Base-by-base conservation (phyloP, 257 asterid genomes). In the Linderniella brevidens region DNA sequence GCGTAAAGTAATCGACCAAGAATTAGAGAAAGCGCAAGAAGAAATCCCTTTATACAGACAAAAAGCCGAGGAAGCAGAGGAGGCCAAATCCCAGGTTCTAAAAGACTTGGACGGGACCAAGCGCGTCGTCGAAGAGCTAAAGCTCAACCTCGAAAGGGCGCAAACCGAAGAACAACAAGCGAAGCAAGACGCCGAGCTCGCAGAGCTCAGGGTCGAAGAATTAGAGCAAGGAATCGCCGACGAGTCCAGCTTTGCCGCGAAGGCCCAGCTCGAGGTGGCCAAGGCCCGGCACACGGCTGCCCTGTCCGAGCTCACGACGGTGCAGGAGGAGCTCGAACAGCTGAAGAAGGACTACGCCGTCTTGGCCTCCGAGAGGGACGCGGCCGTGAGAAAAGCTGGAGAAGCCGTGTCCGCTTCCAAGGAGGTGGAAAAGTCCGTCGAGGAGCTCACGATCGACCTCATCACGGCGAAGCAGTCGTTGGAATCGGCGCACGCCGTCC, bases 191-290 rank as follows among this genome's bases (percentile, higher is more conserved):
- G 73, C 95, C 1, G 98, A 88, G 40, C 95, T 84, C 0, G 95
- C 93, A 9, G 74, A 74, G 18, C 87, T 84, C 20, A 50, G 94
- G 41, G 80, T 78, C 6, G 95, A 84, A 59, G 94, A 88, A 65
- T 69, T 84, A 78, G 94, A 84, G 64, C 84, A 84, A 54, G 98
- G 95, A 37, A 84, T 88, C 13, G 85, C 93, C 0, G 81, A 76
- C n/a, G 95, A 78, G 44, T 66, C 83, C 11, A 88, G 95, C 68
- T 62, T 78, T 39, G 95, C 98, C 1, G 86, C 93, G 61, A 84
- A 72, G 75, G 95, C 86, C 3, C 95, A 88, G 79, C 84, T 88
- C 9, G 95, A 88, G 85, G 98, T 88, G 1, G 94, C 95, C 46
- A 63, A 55, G 48, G 92, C 98, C 1, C 55, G 95, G 60, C 88